These are phyloP conservation scores for Leishmania aethiopica DNA, from an alignment of 208 protist species.

Conservation along the genomic window DNA sequence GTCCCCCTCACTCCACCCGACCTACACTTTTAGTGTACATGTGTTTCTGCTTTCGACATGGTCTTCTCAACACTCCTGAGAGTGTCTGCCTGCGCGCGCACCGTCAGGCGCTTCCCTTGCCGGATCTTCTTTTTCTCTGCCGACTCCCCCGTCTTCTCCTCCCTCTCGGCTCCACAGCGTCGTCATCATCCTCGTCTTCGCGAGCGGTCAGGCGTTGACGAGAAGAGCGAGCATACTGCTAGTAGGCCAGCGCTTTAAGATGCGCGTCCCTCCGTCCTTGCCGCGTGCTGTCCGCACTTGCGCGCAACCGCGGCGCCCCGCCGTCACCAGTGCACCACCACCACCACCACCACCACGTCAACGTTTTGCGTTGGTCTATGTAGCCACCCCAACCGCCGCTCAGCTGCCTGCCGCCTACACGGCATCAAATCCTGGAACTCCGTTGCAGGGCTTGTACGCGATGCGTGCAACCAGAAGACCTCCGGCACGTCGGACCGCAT, in stretches of 20 bases:
- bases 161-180: background rate
- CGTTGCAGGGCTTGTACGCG: background rate
- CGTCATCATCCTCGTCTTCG: background rate
- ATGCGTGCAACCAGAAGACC: background rate
- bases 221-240: background rate
- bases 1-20: background rate
- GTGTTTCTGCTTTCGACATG: background rate
- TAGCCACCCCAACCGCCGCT: background rate
- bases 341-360: background rate
- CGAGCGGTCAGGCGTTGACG: background rate
- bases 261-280: background rate
- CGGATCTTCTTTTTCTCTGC: no score
- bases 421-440: background rate
- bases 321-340: background rate
- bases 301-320: background rate
- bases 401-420: slow-evolving; percentile 8
- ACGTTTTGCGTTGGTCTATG: background rate
- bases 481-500: background rate
- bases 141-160: background rate
- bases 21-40: background rate
- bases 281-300: background rate
- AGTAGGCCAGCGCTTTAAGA: background rate
- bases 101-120: background rate
- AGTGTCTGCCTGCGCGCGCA: background rate
- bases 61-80: background rate